Evolutionary conservation across 78 protist genomes (phyloP), one percentile per base, ranked within the genome.

Genomic region (Planoprotostelium fungivorum): DNA sequence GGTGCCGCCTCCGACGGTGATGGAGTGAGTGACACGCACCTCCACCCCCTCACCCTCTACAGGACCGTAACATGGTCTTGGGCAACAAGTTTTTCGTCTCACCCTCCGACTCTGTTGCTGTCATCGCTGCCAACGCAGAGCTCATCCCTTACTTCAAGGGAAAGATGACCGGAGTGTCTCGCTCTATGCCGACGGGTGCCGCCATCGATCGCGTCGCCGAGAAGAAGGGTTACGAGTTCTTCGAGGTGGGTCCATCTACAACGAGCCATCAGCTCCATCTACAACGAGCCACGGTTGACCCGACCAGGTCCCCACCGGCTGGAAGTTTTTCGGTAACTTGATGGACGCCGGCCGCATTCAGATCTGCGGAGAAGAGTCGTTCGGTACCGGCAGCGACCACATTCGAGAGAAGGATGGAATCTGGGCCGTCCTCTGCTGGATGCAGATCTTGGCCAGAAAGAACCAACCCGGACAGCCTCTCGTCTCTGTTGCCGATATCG

Each of bases 351-450:
- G 88, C 36, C 63, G 87, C 28, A 89, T 96, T 0, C 83, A 89
- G 28, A 83, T 97, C 73, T 98, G 99, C 90, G 99, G 99, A 29
- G 99, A 98, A 92, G 99, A 98, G 94, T 87, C 94, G 84, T 99
- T 99, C 86, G 99, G 99, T n/a, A 98, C 99, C 0, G 98, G 98
- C 16, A 95, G 97, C 0, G 91, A 94, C 88, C 99, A 97, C 95
- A 89, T 98, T 39, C 94, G 99, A 84, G 99, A 99, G 96, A 99
- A 99, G 93, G 99, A 99, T 88, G 99, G 99, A 34, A 23, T 98
- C 39, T 98, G 99, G 98, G 98, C 99, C 0, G 92, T 95, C 29
- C 85, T 96, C 39, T 91, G 94, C 84, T 98, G 99, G 99, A 89
- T 97, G 37, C 85, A 90, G 83, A 91, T 98, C 35, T 85, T 98